Evolutionary conservation across 1,284 basidiomycete species (phyloP), one percentile per base, ranked within the genome.

Genomic region (Pholiota adiposa): DNA sequence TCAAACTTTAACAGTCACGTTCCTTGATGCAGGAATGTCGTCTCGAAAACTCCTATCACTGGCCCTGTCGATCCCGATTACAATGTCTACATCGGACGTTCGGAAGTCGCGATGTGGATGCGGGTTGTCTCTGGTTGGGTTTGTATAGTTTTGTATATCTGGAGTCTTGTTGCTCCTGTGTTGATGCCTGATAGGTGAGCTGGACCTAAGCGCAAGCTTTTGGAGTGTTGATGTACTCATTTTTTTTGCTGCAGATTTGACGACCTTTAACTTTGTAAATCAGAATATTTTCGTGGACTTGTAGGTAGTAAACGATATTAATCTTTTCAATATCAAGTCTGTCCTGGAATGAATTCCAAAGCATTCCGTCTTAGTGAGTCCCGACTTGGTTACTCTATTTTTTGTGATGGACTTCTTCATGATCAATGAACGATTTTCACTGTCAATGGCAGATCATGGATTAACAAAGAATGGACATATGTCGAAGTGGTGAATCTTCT

Each of bases 101-200:
- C 94, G 9, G 93, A 96, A 71, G 91, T 93, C 4, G 95, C 97
- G 2, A 99, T 99, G 97, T 99, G 97, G 97, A 98, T 98, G 93
- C 83, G 97, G 4, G 85, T 98, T 48, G 91, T 98, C 34, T 96
- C 94, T 50, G 93, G 93, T 68, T 99, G 96, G 96, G 83, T 96
- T 33, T 97, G 94, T 75, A 92, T 96, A 77, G 70, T 88, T 43
- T 78, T 98, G 51, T 98, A 97, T 73, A 84, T 86, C 33, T 97
- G 95, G 96, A 96, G 92, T 69, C 76, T 96, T 63, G 69, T 97
- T 44, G 96, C 94, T 9, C 96, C 96, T 1, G 90, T 95, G 31
- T 62, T 97, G 29, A 80, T 96, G 84, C 96, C 96, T 49, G 96
- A 93, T 69, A 80, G 91, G 90, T 90, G 65, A 72, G 78, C 66